phyloP scores from a whole-genome alignment of 257 asterid species.

The Orobanche coerulescens region DNA sequence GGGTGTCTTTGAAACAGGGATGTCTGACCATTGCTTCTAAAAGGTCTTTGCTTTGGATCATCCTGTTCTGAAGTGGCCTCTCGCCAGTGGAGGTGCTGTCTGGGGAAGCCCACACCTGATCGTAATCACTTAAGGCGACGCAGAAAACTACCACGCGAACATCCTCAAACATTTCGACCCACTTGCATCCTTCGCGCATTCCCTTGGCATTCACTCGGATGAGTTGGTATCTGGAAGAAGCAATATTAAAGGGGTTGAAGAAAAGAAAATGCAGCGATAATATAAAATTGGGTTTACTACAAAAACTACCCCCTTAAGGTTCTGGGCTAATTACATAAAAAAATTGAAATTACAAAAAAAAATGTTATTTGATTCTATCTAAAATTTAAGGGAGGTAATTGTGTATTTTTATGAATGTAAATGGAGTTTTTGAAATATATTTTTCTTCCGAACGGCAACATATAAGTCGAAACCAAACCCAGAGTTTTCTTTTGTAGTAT shows the following conservation, averaged over 20 bases:
- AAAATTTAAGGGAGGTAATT: too few relatives aligned
- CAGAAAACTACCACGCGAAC: conserved; percentile 75
- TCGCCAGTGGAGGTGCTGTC: conserved; percentile 32
- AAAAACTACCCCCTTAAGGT: neutral
- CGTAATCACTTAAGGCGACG: conserved; percentile 62
- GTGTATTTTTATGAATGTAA: too few relatives aligned
- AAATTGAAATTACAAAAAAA: neutral
- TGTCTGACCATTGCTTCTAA: conserved; percentile 62
- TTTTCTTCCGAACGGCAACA: too few relatives aligned
- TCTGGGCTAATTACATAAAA: neutral
- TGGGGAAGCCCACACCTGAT: conserved; percentile 48
- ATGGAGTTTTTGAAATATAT: too few relatives aligned
- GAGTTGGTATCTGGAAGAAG: conserved; percentile 59
- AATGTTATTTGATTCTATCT: neutral
- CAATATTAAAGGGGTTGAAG: neutral
- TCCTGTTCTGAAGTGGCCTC: conserved; percentile 56
- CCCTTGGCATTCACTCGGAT: conserved; percentile 72
- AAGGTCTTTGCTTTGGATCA: conserved; percentile 63
- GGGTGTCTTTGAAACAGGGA: conserved; percentile 73
- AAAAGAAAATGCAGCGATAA: too few relatives aligned
- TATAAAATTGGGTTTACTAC: too few relatives aligned
- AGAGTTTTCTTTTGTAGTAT: too few relatives aligned
- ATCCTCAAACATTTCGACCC: conserved; percentile 94
- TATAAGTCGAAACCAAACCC: too few relatives aligned
- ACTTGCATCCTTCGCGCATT: conserved; percentile 73